Base-by-base conservation (phyloP, 2,329 filamentous ascomycete genomes). In the Furcasterigmium sp. region DNA sequence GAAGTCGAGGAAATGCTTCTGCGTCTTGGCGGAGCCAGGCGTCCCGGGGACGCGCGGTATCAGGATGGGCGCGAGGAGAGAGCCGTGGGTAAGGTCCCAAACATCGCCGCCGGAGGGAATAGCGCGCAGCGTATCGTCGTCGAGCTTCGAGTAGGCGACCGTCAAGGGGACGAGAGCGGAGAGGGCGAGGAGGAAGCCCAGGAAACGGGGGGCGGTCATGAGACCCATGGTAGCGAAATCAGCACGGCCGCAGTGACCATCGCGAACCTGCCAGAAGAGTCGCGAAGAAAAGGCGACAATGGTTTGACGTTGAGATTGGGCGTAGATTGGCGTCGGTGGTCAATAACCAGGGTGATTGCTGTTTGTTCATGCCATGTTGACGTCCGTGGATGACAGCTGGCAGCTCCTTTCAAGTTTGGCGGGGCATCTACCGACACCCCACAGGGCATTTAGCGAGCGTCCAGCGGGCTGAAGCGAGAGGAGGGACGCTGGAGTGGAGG, bases 1-100 rank as follows among this genome's bases (percentile, higher is more conserved):
- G 75, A 93, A 97, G 60, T 84, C 69, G 56, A 84, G 78, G 57
- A 98, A 89, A 66, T 97, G 91, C 35, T 80, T 74, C 53, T 93
- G 85, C 3, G 87, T 88, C 41, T 75, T 75, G 14, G 67, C 62
- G 13, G 85, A 88, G 21, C 89, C 90, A 1, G 82, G 73, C 1
- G 90, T 95, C 14, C 91, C 93, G 7, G 93, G 87, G 0, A 98
- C 91, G 47, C 93, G 86, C 2, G 93, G 84, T 40, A 85, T 82
- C 42, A 98, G 73, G 55, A 98, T 91, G 2, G 91, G 93, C 4
- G 91, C 78, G 25, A 98, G 78, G 15, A 98, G 75, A 4, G 78
- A 70, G 52, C 90, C 89, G 26, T 72, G 76, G 47, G 84, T 66
- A 53, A 93, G 87, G 64, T 95, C 80, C 61, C 96, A 91, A 63